phyloP scores from a whole-genome alignment of 441 rosid species.

The Mallotus japonicus region DNA sequence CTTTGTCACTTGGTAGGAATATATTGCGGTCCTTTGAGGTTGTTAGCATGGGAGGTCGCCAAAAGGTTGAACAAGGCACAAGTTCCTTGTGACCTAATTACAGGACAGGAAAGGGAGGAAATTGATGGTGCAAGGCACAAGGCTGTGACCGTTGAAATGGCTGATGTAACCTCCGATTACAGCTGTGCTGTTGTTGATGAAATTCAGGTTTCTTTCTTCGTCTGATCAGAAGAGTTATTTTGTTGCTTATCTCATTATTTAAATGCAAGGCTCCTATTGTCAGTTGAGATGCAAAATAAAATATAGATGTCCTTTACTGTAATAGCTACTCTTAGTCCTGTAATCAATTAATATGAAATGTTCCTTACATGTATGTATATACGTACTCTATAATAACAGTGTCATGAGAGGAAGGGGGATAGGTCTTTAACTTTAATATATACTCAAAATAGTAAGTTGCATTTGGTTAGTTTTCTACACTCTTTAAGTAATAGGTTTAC shows the following conservation, averaged over 20 bases:
- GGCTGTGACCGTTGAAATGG: slow-evolving; percentile 97
- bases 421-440: neutral
- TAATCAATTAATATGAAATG: neutral
- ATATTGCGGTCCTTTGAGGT: slow-evolving; percentile 93
- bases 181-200: slow-evolving; percentile 87
- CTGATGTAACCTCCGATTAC: slow-evolving; percentile 59
- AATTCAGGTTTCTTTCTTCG: slow-evolving; percentile 60
- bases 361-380: too few species aligned
- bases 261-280: slow-evolving; percentile 2
- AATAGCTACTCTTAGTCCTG: neutral
- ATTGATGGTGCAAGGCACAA: slow-evolving; percentile 86
- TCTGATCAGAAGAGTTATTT: slow-evolving; percentile 17
- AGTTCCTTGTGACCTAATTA: slow-evolving; percentile 84
- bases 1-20: slow-evolving; percentile 49
- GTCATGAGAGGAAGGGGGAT: neutral
- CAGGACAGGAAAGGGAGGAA: slow-evolving; percentile 88
- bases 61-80: slow-evolving; percentile 77
- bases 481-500: neutral
- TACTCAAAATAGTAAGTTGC: neutral
- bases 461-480: neutral
- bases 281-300: neutral
- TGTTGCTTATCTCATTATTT: neutral
- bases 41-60: slow-evolving; percentile 94
- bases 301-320: neutral
- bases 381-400: neutral